Conservation (phyloP, 257 asterid species). For the Plantago major region DNA sequence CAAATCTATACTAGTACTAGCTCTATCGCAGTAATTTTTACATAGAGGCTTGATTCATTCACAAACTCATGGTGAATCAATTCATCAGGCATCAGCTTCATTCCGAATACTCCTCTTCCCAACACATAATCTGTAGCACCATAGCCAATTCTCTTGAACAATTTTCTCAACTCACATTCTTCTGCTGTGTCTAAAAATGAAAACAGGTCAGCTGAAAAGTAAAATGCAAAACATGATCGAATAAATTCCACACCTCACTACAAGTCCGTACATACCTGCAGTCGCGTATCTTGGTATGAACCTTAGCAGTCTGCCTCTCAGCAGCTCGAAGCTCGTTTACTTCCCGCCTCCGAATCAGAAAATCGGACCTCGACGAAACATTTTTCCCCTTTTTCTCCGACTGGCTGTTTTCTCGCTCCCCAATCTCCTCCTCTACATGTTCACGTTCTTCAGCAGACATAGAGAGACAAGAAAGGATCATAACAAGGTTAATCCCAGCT, state of each 20-base stretch:
- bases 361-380: conserved; percentile 6
- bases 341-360: conserved; percentile 12
- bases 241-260: too few relatives aligned
- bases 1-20: too few relatives aligned
- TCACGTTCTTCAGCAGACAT: conserved; percentile 20
- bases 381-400: conserved; percentile 6
- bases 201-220: too few relatives aligned
- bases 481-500: conserved; percentile 41
- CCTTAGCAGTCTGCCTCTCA: conserved; percentile 21
- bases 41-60: too few relatives aligned
- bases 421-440: conserved; percentile 2
- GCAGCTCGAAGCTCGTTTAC: conserved; percentile 18
- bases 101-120: too few relatives aligned
- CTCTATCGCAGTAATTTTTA: too few relatives aligned
- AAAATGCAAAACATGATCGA: too few relatives aligned
- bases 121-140: too few relatives aligned
- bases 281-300: conserved; percentile 32
- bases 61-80: too few relatives aligned
- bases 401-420: conserved; percentile 1
- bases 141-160: too few relatives aligned
- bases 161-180: conserved; percentile 22
- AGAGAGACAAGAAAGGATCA: conserved; percentile 39
- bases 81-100: too few relatives aligned
- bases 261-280: conserved; percentile 22
- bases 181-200: conserved; percentile 29